These are phyloP conservation scores for Pelargonium nanum DNA, from an alignment of 345 rosid species.

Conservation along the genomic window DNA sequence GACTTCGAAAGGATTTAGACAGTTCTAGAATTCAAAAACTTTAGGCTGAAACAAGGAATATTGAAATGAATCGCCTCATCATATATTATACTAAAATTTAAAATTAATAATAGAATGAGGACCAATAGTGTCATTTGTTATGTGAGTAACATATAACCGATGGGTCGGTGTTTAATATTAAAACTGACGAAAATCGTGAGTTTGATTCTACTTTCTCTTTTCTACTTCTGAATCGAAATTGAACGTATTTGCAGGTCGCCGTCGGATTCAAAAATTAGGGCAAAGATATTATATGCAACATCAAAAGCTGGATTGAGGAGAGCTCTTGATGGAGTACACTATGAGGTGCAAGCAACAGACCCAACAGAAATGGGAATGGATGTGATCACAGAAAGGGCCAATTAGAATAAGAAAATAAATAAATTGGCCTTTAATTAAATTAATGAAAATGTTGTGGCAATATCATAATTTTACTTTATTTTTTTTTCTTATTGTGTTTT, in stretches of 20 bases:
- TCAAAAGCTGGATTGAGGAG: constrained; percentile 80
- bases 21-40: too few relatives aligned
- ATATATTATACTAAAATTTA: too few relatives aligned
- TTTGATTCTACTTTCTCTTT: neutral
- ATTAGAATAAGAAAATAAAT: constrained; percentile 15
- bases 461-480: constrained; percentile 19
- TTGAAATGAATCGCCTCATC: too few relatives aligned
- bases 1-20: too few relatives aligned
- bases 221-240: neutral
- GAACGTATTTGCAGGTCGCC: constrained; percentile 49
- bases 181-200: neutral
- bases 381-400: constrained; percentile 68
- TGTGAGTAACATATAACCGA: too few relatives aligned
- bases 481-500: neutral
- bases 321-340: constrained; percentile 80
- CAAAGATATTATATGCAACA: constrained; percentile 80
- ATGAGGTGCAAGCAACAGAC: constrained; percentile 93
- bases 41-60: too few relatives aligned
- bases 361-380: constrained; percentile 94
- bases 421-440: constrained; percentile 1
- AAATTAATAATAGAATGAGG: too few relatives aligned
- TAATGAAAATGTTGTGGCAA: constrained; percentile 13
- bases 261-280: constrained; percentile 70
- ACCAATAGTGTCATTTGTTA: too few relatives aligned
- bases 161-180: neutral